These are phyloP conservation scores for Neonectria hederae DNA, from an alignment of 2,329 filamentous ascomycete species.

Conservation along the genomic window DNA sequence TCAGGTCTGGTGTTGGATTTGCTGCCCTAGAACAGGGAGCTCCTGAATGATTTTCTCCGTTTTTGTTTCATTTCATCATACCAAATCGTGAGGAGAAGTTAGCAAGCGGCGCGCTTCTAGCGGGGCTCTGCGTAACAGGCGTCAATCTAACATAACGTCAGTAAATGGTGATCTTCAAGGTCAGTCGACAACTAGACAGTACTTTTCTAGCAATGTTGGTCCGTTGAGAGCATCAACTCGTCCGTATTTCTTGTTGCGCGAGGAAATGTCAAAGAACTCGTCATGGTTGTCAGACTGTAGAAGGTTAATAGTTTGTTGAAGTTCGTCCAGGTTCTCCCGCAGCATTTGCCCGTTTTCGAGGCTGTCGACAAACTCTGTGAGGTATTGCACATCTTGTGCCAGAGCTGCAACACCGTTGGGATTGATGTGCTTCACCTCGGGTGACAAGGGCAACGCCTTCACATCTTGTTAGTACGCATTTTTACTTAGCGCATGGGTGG, in stretches of 20 bases:
- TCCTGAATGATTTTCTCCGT: constrained; percentile 4
- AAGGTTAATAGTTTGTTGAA: constrained; percentile 90
- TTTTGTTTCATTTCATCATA: constrained; percentile 55
- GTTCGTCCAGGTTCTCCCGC: constrained; percentile 87
- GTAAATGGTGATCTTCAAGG: neutral
- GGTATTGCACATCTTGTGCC: constrained; percentile 82
- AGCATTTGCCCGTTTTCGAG: constrained; percentile 88
- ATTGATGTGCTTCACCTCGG: constrained; percentile 86
- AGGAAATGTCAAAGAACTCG: constrained; percentile 93
- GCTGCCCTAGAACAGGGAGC: neutral
- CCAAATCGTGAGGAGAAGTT: constrained; percentile 81
- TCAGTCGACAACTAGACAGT: constrained; percentile 41
- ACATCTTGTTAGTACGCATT: constrained; percentile 27
- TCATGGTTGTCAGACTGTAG: constrained; percentile 92
- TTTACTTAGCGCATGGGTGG: neutral
- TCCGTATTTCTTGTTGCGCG: constrained; percentile 91
- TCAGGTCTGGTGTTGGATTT: constrained; percentile 18
- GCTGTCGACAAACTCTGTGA: constrained; percentile 85
- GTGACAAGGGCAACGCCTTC: constrained; percentile 78
- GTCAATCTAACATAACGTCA: constrained; percentile 65
- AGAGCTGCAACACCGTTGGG: constrained; percentile 84
- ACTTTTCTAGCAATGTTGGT: constrained; percentile 92
- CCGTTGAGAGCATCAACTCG: constrained; percentile 92
- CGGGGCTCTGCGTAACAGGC: constrained; percentile 66
- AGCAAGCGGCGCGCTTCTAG: constrained; percentile 70